These are phyloP conservation scores for Echinosophora koreensis DNA, from an alignment of 306 rosid species.

Conservation along the genomic window DNA sequence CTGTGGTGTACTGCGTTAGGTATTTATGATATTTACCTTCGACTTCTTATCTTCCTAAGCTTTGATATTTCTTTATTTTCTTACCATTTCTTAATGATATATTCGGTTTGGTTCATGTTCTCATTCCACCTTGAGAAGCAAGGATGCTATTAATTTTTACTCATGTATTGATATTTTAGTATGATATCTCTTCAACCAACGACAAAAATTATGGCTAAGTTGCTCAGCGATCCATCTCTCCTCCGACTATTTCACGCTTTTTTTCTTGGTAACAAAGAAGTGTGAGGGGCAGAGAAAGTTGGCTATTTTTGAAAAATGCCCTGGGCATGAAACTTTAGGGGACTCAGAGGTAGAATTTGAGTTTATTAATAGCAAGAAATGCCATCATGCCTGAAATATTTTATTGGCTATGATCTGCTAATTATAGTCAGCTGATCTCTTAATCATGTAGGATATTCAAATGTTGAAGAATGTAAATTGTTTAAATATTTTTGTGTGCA, in stretches of 20 bases:
- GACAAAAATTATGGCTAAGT: not conserved
- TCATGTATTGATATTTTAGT: conserved; percentile 14
- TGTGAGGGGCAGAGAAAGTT: too few species aligned
- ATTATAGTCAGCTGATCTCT: not conserved
- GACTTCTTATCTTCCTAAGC: not conserved
- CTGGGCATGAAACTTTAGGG: too few species aligned
- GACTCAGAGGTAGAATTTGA: too few species aligned
- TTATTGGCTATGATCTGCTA: conserved; percentile 8
- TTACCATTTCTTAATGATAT: conserved; percentile 18
- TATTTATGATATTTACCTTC: conserved; percentile 40
- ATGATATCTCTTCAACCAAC: not conserved
- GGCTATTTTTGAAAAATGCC: too few species aligned
- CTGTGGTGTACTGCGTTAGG: conserved; percentile 90
- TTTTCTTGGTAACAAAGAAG: not conserved
- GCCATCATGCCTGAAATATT: conserved; percentile 12
- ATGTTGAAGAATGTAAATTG: not conserved
- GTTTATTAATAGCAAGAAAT: not conserved
- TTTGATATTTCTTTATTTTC: conserved; percentile 28
- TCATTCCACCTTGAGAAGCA: conserved; percentile 15
- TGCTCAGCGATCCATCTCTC: conserved; percentile 19
- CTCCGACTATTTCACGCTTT: not conserved
- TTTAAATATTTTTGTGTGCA: not conserved
- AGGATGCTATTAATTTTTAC: conserved; percentile 6
- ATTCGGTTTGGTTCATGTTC: conserved; percentile 30
- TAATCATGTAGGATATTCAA: conserved; percentile 13